These are phyloP conservation scores for Claviceps pazoutovae DNA, from an alignment of 2,329 filamentous ascomycete species.

Conservation along the genomic window DNA sequence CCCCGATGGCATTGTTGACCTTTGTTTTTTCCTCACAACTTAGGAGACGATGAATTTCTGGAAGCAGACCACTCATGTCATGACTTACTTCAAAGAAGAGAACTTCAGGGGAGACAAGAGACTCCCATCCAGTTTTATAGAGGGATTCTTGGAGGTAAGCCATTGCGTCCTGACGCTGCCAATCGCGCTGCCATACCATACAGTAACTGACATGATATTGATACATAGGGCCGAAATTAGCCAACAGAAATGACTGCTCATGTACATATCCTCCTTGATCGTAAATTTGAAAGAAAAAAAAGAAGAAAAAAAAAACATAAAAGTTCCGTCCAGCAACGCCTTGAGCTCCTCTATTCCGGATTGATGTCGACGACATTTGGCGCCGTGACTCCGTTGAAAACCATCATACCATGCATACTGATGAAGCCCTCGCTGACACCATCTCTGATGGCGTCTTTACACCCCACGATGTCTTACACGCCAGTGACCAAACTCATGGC, in stretches of 20 bases:
- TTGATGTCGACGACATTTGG: neutral
- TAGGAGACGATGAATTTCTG: conserved; percentile 99
- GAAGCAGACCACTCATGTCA: conserved; percentile 91
- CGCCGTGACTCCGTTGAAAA: neutral
- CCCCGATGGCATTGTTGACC: neutral
- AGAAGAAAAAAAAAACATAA: conserved; percentile 5
- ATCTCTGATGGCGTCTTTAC: neutral
- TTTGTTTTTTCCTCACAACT: neutral
- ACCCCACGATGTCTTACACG: neutral
- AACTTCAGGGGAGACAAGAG: conserved; percentile 60
- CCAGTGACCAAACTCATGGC: conserved; percentile 11
- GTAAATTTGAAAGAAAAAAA: neutral
- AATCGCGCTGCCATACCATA: neutral
- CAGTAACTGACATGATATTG: conserved; percentile 10
- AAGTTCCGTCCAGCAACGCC: conserved; percentile 18
- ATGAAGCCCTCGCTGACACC: neutral
- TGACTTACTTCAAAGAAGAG: conserved; percentile 92
- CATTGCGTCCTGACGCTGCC: neutral
- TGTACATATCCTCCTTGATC: conserved; percentile 21
- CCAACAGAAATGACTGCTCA: conserved; percentile 13
- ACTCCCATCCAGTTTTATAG: conserved; percentile 82
- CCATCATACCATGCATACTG: conserved; percentile 6
- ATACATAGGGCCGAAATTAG: conserved; percentile 41
- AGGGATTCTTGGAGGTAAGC: conserved; percentile 83
- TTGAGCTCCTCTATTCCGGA: conserved; percentile 12